Base-by-base conservation (phyloP, 495 filamentous ascomycete species). In the Margaritispora aquatica region DNA sequence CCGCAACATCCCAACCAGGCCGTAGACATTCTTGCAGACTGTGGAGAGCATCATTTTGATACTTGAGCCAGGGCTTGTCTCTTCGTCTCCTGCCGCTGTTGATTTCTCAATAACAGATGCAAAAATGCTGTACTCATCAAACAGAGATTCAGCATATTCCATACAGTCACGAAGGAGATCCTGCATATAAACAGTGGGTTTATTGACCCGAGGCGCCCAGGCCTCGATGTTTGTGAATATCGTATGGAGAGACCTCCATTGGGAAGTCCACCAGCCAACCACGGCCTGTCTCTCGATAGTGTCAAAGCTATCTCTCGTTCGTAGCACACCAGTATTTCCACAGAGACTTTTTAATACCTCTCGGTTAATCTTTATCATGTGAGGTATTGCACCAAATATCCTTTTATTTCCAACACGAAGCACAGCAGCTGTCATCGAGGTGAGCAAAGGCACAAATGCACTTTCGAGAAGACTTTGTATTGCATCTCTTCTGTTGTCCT, bases 81-180 rank as follows among this genome's bases (percentile, higher is more conserved):
- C 74, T 1, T 71, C 71, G 52, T 74, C 71, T 38, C 72, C 72
- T 19, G 74, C 69, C 3, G 68, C 70, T 20, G 68, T 58, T 27
- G 80, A 74, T 57, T 71, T 73, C 51, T 69, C 71, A 55, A 73
- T 72, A 27, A 69, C 68, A 10, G 69, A 60, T 0, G 87, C 80
- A 66, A 96, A 80, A 38, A 96, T 80, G 53, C 80, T 84, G 73
- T 91, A 92, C 62, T 95, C 84, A 54, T 88, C 84, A 64, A 97
- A 89, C 2, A 96, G 77, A 21, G 81, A 80, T 66, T 96, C 88
- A 1, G 92, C 92, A 64, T 96, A 88, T 62, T 97, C 88, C 78
- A 97, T 97, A 26, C 88, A 86, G 65, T 97, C 90, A 61, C 94
- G 84, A 66, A 89, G 94, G 63, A 97, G 97, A 51, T 97, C 88